A percentile compares a stretch with the other conserved stretches of the same genome.
Conservation (phyloP, 805 yeast genomes). For the Pichia californica region DNA sequence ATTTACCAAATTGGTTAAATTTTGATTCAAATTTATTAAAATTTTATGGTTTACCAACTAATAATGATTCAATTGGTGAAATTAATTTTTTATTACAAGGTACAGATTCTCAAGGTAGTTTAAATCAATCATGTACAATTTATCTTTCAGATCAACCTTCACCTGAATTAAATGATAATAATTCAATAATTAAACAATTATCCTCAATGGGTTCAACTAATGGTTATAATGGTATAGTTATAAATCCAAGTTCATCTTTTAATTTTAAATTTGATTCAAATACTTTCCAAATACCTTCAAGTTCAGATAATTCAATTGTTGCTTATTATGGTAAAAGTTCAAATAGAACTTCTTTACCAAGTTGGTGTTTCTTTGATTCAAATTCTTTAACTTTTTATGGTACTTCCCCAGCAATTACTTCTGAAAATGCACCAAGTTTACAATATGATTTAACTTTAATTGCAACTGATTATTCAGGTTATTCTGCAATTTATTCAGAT, state of each 20-base stretch:
- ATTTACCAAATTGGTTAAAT: slow-evolving; percentile 71
- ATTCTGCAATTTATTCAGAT: slow-evolving; percentile 58
- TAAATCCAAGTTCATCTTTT: slow-evolving; percentile 65
- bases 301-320: slow-evolving; percentile 43
- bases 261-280: slow-evolving; percentile 54
- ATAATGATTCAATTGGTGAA: slow-evolving; percentile 25
- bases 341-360: slow-evolving; percentile 84
- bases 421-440: slow-evolving; percentile 82
- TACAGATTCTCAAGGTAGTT: slow-evolving; percentile 49
- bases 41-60: slow-evolving; percentile 60
- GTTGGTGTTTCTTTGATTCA: slow-evolving; percentile 74
- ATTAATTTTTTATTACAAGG: slow-evolving; percentile 58
- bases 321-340: slow-evolving; percentile 77
- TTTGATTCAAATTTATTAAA: slow-evolving; percentile 59
- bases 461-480: slow-evolving; percentile 75
- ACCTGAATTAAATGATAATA: slow-evolving; percentile 39
- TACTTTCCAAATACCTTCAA: slow-evolving; percentile 44
- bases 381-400: slow-evolving; percentile 68
- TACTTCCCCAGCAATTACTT: slow-evolving; percentile 79
- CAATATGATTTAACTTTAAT: slow-evolving; percentile 63
- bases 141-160: slow-evolving; percentile 47
- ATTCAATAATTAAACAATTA: slow-evolving; percentile 45
- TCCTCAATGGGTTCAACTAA: slow-evolving; percentile 66
- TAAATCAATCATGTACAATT: slow-evolving; percentile 47
- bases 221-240: slow-evolving; percentile 66